phyloP scores from a whole-genome alignment of 129 eudicot genomes.

The Flaveria ramosissima region DNA sequence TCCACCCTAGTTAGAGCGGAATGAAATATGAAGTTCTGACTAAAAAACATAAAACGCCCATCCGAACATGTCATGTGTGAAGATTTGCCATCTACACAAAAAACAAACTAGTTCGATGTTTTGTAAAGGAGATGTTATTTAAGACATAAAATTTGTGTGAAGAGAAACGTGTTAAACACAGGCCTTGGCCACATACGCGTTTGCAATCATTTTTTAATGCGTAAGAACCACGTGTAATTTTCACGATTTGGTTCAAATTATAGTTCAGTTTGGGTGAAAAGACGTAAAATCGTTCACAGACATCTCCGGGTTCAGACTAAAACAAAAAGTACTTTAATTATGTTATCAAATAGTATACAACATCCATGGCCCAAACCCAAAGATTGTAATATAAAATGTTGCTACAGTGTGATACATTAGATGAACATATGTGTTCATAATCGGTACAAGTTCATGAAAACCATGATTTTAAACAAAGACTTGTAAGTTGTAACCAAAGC shows the following conservation, averaged over 20 bases:
- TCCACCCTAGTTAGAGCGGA: too few species aligned
- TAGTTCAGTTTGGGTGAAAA: neutral
- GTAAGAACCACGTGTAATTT: too few species aligned
- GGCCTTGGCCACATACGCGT: too few species aligned
- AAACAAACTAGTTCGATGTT: too few species aligned
- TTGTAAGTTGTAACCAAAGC: constrained; percentile 22
- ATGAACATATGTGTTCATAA: constrained; percentile 7
- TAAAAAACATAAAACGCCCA: too few species aligned
- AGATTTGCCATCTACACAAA: too few species aligned
- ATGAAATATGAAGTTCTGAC: too few species aligned
- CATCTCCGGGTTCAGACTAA: neutral
- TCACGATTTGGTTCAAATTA: neutral
- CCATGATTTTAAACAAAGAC: constrained; percentile 6
- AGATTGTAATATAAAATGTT: neutral
- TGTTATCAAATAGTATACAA: neutral
- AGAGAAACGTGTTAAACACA: too few species aligned
- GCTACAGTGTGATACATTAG: neutral
- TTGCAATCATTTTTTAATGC: too few species aligned
- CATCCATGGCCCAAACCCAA: neutral
- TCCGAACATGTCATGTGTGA: too few species aligned
- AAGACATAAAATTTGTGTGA: too few species aligned
- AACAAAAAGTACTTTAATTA: neutral
- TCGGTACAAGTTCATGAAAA: constrained; percentile 16
- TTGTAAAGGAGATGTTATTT: too few species aligned
- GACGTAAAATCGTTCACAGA: neutral